These are phyloP conservation scores for Paramecium tetraurelia DNA, from an alignment of 73 alveolate species.

Conservation along the genomic window DNA sequence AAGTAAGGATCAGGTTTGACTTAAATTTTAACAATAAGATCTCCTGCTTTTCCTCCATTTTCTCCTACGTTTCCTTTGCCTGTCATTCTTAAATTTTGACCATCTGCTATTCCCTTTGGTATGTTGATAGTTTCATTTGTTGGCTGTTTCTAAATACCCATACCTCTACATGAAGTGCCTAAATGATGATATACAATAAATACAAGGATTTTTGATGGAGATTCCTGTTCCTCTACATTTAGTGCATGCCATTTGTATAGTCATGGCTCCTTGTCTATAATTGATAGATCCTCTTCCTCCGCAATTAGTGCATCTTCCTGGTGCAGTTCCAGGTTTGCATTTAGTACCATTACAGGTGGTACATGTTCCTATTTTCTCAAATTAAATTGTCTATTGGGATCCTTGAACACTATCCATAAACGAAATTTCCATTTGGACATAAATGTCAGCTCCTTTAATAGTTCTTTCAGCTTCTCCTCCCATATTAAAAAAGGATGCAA, in stretches of 20 bases:
- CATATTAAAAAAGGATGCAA: constrained; percentile 79
- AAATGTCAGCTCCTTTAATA: constrained; percentile 70
- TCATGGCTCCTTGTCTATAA: constrained; percentile 82
- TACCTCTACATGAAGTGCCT: constrained; percentile 76
- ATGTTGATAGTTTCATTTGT: constrained; percentile 74
- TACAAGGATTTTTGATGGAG: constrained; percentile 74
- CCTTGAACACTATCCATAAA: constrained; percentile 88
- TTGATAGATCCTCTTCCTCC: constrained; percentile 80
- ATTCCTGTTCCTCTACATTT: constrained; percentile 84
- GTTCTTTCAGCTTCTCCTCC: constrained; percentile 68
- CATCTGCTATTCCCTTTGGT: constrained; percentile 88
- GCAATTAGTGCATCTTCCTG: constrained; percentile 78
- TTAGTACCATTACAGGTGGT: constrained; percentile 82
- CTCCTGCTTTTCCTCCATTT: constrained; percentile 83
- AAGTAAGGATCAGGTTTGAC: constrained; percentile 75
- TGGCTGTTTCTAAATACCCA: constrained; percentile 58
- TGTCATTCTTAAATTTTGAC: constrained; percentile 75
- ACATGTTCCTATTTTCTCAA: constrained; percentile 71
- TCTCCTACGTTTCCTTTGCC: constrained; percentile 78
- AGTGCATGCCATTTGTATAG: constrained; percentile 71
- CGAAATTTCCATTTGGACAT: constrained; percentile 69
- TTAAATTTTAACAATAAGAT: constrained; percentile 69
- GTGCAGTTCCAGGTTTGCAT: constrained; percentile 87
- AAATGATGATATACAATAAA: not conserved
- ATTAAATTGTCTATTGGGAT: constrained; percentile 61